Percentiles rank a stretch among this genome's conserved stretches.
phyloP scores from a whole-genome alignment of 2,329 filamentous ascomycete species.

The Ceratocystis eucalypticola region DNA sequence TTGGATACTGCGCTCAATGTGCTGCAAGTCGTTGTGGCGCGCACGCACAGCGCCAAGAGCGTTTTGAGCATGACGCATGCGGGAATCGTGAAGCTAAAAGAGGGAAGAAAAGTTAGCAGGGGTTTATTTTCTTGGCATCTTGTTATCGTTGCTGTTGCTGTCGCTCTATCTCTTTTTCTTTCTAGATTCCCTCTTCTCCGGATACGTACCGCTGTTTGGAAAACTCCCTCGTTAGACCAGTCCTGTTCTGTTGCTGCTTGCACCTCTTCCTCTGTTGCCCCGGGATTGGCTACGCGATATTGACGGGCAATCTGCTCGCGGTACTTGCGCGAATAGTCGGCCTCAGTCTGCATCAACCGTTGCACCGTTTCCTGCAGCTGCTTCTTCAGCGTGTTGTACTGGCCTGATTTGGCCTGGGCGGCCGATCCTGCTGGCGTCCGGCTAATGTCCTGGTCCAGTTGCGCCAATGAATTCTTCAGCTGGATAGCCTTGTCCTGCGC shows the following conservation, averaged over 20 bases:
- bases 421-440: conserved; percentile 24
- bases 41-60: conserved; percentile 67
- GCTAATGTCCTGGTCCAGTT: conserved; percentile 52
- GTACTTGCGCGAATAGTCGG: conserved; percentile 55
- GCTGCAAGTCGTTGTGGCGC: conserved; percentile 70
- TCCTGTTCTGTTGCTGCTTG: conserved; percentile 54
- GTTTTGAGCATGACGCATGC: conserved; percentile 13
- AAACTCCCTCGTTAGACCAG: conserved; percentile 67
- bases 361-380: conserved; percentile 60
- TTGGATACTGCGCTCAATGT: conserved; percentile 60
- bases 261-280: conserved; percentile 62
- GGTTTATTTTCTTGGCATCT: neutral
- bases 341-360: conserved; percentile 58
- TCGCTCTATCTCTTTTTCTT: neutral
- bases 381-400: conserved; percentile 55
- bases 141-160: neutral
- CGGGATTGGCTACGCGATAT: conserved; percentile 68
- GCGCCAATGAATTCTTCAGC: conserved; percentile 68
- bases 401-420: conserved; percentile 59
- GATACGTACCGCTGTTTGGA: conserved; percentile 60
- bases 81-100: conserved; percentile 12
- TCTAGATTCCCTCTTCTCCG: neutral
- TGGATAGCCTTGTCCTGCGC: conserved; percentile 60
- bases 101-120: conserved; percentile 1
- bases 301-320: conserved; percentile 68